Conservation (phyloP, 2,329 filamentous ascomycete genomes). For the Exophiala xenobiotica region DNA sequence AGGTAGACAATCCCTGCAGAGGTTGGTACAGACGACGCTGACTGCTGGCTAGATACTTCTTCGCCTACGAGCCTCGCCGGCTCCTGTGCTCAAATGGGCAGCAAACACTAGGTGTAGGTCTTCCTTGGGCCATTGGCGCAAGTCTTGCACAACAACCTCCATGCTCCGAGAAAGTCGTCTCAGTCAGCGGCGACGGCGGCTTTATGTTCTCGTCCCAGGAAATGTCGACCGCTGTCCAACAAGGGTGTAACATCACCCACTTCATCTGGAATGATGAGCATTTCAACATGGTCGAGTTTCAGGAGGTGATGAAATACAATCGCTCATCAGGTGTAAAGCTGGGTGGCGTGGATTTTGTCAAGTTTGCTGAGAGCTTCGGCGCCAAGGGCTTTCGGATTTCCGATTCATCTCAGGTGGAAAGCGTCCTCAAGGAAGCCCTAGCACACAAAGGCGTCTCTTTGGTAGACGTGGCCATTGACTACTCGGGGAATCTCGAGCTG, state of each 20-base stretch:
- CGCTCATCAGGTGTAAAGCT: slow-evolving; percentile 46
- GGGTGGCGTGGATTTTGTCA: slow-evolving; percentile 50
- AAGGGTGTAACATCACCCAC: slow-evolving; percentile 51
- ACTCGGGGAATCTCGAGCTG: slow-evolving; percentile 43
- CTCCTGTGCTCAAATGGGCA: slow-evolving; percentile 51
- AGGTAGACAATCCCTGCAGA: background rate
- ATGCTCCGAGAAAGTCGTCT: slow-evolving; percentile 47
- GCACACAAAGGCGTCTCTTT: slow-evolving; percentile 44
- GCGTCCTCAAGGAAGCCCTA: slow-evolving; percentile 46
- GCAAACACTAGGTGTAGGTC: slow-evolving; percentile 50
- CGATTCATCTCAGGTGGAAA: slow-evolving; percentile 42
- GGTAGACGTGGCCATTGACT: slow-evolving; percentile 51
- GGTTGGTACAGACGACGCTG: background rate
- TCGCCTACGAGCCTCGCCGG: slow-evolving; percentile 38
- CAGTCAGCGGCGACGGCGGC: slow-evolving; percentile 48
- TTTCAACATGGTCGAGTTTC: slow-evolving; percentile 55
- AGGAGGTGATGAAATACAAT: slow-evolving; percentile 53
- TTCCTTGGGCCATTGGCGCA: slow-evolving; percentile 51
- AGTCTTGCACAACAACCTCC: slow-evolving; percentile 46
- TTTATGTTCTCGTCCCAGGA: slow-evolving; percentile 53
- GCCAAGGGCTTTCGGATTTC: slow-evolving; percentile 47
- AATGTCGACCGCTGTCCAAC: slow-evolving; percentile 47
- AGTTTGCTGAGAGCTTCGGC: slow-evolving; percentile 49
- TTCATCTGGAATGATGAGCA: slow-evolving; percentile 53
- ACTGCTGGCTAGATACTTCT: slow-evolving; percentile 30